Base-by-base conservation (phyloP, 2,329 filamentous ascomycete genomes). In the Xenoacremonium recifei region DNA sequence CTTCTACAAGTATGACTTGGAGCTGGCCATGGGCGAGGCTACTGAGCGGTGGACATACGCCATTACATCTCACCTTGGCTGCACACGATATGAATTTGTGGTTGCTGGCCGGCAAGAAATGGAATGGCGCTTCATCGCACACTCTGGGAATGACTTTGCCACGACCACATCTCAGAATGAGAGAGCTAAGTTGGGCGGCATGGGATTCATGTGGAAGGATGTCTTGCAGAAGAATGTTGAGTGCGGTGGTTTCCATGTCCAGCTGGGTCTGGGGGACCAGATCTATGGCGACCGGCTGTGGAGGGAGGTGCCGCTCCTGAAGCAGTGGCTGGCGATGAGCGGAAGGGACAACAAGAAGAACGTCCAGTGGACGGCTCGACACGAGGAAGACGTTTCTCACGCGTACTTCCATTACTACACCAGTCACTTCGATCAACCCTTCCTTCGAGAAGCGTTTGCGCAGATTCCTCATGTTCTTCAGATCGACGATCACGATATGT, bases 401-500 rank as follows among this genome's bases (percentile, higher is more conserved):
- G 91, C 93, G 6, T 99, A 96, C 70, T 99, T 99, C 67, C 93
- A 99, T 65, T 99, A 96, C 66, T 99, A 99, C 63, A 96, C 91
- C 2, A 96, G 90, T 54, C 92, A 97, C 65, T 97, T 99, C 62
- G 93, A 99, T 61, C 93, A 99, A 66, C 91, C 92, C 6, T 92
- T 95, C 65, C 67, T 99, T 52, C 77, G 93, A 46, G 93, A 99
- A 66, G 91, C 92, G 0, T 99, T 96, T 71, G 93, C 93, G 17
- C 93, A 99, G 69, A 96, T 99, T 48, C 93, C 93, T 30, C 91
- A 96, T 60, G 74, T 99, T 39, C 76, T 95, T 56, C 89, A 95
- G 61, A 83, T 99, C 39, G 91, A 99, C 60, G 93, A 97, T 59
- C 93, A 97, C 65, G 93, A 99, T 55, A 96, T 99, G 89, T 95